Base-by-base conservation (phyloP, 805 yeast species). In the Nakazawaea holstii region DNA sequence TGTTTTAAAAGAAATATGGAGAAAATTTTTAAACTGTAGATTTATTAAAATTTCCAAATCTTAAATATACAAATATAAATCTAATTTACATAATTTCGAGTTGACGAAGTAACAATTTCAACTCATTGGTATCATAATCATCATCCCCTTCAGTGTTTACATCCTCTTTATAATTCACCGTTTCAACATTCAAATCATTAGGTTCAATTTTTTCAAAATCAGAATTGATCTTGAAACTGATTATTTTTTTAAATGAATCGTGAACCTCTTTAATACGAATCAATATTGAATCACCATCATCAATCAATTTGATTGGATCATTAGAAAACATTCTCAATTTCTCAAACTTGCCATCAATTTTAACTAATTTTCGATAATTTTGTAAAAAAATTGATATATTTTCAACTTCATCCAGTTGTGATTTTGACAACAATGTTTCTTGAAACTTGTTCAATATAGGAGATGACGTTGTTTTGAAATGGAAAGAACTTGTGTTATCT, bases 311-410 rank as follows among this genome's bases (percentile, higher is more conserved):
- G 3, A 40, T 17, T n/a, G 39, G 35, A n/a, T 40, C 37, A 35
- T 35, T 28, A 27, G 40, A 46, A 11, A 11, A 29, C 28, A 46
- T 20, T 35, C 17, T 35, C 14, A 46, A 40, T 13, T 9, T 46
- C 20, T 46, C 32, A 35, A 46, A 35, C 29, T 46, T 46, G 6
- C 14, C 14, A 24, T 27, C 33, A 1, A 46, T 20, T 29, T 15
- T 29, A 35, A 30, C 27, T 20, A 46, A 40, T 6, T 15, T 15
- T n/a, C 29, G 11, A 35, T 45, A 39, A 8, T 39, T 44, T 13
- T 20, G 14, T 14, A 45, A 32, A n/a, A 45, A 45, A 2, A n/a
- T 32, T 13, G 26, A 9, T n/a, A 46, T 39, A 20, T 39, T 29
- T 2, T 7, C 31, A 15, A 24, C 29, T 3, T 17, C 30, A 4